These are phyloP conservation scores for Rhodotorula babjevae DNA, from an alignment of 768 basidiomycete species.

Conservation along the genomic window DNA sequence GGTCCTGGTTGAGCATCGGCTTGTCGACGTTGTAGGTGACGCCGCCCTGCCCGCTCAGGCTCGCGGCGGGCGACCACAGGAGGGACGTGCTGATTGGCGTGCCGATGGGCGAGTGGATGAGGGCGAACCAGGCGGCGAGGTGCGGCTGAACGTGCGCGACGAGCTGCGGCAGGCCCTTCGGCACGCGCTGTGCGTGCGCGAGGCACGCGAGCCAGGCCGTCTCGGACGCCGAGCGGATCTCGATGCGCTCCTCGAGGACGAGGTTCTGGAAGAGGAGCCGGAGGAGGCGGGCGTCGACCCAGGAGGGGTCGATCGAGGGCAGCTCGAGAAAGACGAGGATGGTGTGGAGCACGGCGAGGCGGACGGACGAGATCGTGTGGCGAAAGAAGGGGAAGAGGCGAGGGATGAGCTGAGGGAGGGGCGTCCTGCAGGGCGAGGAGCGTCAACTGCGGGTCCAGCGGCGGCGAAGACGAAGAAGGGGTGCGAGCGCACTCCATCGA, in stretches of 20 bases:
- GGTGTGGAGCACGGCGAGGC: constrained; percentile 84
- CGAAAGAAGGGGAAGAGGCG: constrained; percentile 94
- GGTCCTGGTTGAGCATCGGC: constrained; percentile 85
- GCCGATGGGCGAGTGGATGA: constrained; percentile 85
- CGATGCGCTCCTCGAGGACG: constrained; percentile 78
- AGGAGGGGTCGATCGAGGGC: constrained; percentile 62
- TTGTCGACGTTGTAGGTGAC: constrained; percentile 86
- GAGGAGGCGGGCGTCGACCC: constrained; percentile 73
- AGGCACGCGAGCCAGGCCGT: constrained; percentile 63
- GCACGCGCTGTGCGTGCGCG: constrained; percentile 30
- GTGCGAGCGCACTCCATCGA: constrained; percentile 53
- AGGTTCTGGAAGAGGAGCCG: constrained; percentile 89
- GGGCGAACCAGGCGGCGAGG: constrained; percentile 64
- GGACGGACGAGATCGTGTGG: constrained; percentile 89
- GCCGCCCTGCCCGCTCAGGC: constrained; percentile 51
- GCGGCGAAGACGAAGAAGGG: not conserved
- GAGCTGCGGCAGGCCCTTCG: not conserved
- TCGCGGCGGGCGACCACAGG: constrained; percentile 59
- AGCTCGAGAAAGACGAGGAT: constrained; percentile 80
- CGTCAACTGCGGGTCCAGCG: not conserved
- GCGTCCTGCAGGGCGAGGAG: constrained; percentile 54
- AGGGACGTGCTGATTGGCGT: constrained; percentile 63
- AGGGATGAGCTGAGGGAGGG: constrained; percentile 74
- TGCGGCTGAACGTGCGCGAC: not conserved
- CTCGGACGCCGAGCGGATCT: constrained; percentile 71